Evolutionary conservation across 805 yeast species (phyloP).

Genomic region (Jamesozyma lodderae): DNA sequence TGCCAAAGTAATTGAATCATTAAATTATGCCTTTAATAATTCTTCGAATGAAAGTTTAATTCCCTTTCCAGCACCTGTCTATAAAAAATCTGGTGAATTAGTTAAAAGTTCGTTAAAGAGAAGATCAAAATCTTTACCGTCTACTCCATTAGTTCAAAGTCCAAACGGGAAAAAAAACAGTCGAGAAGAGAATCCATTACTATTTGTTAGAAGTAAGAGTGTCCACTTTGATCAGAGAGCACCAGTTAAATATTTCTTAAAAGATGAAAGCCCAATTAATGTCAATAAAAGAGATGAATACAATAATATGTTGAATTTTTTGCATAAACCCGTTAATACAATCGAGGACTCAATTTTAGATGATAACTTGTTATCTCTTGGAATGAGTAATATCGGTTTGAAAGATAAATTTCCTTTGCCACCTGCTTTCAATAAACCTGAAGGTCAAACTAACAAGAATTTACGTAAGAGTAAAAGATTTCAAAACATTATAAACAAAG

Average conservation of each 20-base stretch:
- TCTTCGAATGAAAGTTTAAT: constrained; percentile 11
- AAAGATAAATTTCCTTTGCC: not conserved
- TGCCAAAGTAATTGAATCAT: constrained; percentile 3
- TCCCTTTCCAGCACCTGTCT: constrained; percentile 32
- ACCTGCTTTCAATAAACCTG: not conserved
- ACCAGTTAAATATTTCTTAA: constrained; percentile 67
- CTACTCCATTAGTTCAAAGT: constrained; percentile 7
- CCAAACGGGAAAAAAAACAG: not conserved
- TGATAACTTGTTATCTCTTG: constrained; percentile 7
- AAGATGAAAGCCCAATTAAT: constrained; percentile 71
- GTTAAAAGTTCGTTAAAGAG: constrained; percentile 33
- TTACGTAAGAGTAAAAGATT: constrained; percentile 13
- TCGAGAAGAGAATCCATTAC: constrained; percentile 2
- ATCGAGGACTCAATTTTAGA: constrained; percentile 6
- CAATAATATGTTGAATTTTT: constrained; percentile 23
- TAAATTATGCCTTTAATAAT: constrained; percentile 5
- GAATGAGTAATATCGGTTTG: constrained; percentile 3
- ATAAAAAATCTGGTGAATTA: constrained; percentile 84
- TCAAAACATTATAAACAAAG: constrained; percentile 6
- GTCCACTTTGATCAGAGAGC: constrained; percentile 73
- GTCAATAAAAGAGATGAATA: constrained; percentile 37
- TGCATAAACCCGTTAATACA: constrained; percentile 13
- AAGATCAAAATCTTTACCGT: constrained; percentile 38
- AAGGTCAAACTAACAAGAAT: not conserved
- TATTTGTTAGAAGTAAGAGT: constrained; percentile 54